Conservation (phyloP, 495 filamentous ascomycete genomes). For the Hyaloscypha finlandica region DNA sequence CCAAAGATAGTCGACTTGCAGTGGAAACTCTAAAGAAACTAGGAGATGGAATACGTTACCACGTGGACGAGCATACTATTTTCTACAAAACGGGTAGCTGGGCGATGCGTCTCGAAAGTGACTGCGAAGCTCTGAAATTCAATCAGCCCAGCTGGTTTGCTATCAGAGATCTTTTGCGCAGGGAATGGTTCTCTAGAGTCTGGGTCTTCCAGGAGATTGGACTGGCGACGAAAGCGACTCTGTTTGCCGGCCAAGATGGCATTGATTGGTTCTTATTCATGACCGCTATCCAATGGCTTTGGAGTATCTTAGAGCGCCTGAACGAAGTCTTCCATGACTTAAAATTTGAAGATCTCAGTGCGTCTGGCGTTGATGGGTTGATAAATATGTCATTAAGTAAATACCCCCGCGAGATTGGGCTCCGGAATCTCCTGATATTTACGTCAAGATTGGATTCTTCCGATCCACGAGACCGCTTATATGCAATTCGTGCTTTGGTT, state of each 20-base stretch:
- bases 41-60: neutral
- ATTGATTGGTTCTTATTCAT: neutral
- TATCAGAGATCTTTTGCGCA: conserved; percentile 5
- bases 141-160: conserved; percentile 7
- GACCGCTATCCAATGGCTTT: neutral
- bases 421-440: neutral
- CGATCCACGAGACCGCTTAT: neutral
- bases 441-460: neutral
- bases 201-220: conserved; percentile 14
- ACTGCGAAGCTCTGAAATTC: neutral
- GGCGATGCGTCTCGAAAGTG: neutral
- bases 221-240: neutral
- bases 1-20: conserved; percentile 12
- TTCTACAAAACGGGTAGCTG: neutral
- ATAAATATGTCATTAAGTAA: neutral
- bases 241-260: neutral
- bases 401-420: neutral
- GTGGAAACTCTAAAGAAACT: neutral
- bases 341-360: neutral
- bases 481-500: neutral
- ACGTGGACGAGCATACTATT: too few relatives aligned
- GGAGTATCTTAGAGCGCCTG: neutral
- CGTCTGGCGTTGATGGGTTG: neutral
- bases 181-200: conserved; percentile 12
- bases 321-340: neutral